Conservation (phyloP, 495 filamentous ascomycete genomes). For the Penicillium parvum region DNA sequence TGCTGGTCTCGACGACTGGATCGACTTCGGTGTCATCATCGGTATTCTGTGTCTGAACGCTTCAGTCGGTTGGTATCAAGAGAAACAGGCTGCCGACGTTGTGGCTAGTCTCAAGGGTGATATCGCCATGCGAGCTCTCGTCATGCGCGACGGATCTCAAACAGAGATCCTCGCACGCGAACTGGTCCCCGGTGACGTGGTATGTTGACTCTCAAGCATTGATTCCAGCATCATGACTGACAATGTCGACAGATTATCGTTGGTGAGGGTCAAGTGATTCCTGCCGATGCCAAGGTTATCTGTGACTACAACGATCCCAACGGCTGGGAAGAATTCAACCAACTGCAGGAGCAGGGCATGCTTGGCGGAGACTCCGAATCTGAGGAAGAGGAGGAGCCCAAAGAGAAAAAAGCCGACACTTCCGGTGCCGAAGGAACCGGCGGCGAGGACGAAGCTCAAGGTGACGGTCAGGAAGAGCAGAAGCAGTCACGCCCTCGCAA, state of each 20-base stretch:
- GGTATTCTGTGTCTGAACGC: constrained; percentile 75
- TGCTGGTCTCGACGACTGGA: constrained; percentile 70
- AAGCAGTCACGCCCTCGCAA: constrained; percentile 21
- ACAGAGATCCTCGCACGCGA: constrained; percentile 68
- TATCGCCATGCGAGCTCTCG: constrained; percentile 69
- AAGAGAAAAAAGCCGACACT: constrained; percentile 7
- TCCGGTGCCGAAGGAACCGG: not conserved
- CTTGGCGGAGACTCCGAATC: constrained; percentile 52
- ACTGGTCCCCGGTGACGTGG: constrained; percentile 74
- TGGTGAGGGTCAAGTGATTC: constrained; percentile 68
- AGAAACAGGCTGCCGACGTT: constrained; percentile 79
- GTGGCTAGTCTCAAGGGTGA: constrained; percentile 76
- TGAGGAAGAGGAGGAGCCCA: constrained; percentile 38
- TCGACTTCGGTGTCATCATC: constrained; percentile 81
- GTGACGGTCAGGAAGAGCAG: constrained; percentile 12
- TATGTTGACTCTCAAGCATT: constrained; percentile 36
- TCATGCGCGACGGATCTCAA: constrained; percentile 62
- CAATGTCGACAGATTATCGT: constrained; percentile 50
- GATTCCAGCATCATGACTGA: constrained; percentile 9
- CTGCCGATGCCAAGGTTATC: constrained; percentile 66
- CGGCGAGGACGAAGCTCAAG: constrained; percentile 4
- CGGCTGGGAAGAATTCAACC: constrained; percentile 60
- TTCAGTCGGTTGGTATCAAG: constrained; percentile 75
- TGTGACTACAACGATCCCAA: constrained; percentile 63
- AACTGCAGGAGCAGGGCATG: constrained; percentile 49